Percentiles rank a stretch among this genome's conserved stretches.
These are phyloP conservation scores for Cenococcum geophilum DNA, from an alignment of 495 filamentous ascomycete species.

Conservation along the genomic window DNA sequence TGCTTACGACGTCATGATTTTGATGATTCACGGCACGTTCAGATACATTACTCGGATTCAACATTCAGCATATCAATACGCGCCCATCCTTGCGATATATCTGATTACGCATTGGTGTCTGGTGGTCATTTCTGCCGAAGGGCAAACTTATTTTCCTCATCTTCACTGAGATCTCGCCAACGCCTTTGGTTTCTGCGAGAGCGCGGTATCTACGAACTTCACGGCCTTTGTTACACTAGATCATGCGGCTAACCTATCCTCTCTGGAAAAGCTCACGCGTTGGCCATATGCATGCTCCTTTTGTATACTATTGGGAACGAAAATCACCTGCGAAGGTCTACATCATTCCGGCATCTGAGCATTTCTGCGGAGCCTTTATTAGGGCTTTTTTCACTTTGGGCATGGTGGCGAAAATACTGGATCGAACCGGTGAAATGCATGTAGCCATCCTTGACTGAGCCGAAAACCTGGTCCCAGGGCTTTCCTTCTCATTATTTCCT, in stretches of 20 bases:
- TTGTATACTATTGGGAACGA: conserved; percentile 3
- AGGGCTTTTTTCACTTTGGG: not conserved
- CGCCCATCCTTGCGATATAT: not conserved
- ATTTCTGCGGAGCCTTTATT: not conserved
- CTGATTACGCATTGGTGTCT: not conserved
- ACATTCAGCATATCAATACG: not conserved
- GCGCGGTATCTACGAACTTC: conserved; percentile 2
- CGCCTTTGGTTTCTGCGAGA: not conserved
- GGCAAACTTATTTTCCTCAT: not conserved
- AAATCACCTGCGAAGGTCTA: not conserved
- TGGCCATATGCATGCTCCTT: conserved; percentile 2
- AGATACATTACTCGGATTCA: conserved; percentile 1
- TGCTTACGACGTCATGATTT: not conserved
- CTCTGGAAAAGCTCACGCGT: conserved; percentile 2
- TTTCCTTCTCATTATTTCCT: not conserved
- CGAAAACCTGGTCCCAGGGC: not conserved
- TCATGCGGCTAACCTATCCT: not conserved
- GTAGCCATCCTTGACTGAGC: not conserved
- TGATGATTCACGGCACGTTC: not conserved
- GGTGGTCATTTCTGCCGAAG: not conserved
- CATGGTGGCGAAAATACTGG: not conserved
- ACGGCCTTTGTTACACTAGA: conserved; percentile 3
- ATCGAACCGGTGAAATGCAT: not conserved
- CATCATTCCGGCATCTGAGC: conserved; percentile 1
- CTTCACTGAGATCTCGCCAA: not conserved